A percentile compares a stretch with the other conserved stretches of the same genome.
Evolutionary conservation across 768 basidiomycete genomes (phyloP).

Genomic region (Lentinula raphanica): DNA sequence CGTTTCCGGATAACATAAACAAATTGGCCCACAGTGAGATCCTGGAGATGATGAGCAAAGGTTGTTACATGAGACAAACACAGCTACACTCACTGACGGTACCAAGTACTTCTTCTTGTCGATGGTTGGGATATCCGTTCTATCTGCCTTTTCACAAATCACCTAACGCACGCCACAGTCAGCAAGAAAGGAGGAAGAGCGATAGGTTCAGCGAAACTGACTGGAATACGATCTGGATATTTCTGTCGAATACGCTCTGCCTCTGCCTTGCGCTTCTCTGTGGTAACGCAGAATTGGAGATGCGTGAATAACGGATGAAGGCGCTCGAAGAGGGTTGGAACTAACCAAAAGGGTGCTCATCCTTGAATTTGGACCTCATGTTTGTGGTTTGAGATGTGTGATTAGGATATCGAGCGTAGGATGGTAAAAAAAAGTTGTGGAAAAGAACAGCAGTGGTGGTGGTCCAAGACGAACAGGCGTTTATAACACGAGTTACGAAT

Average conservation of each 20-base stretch:
- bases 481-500: background rate
- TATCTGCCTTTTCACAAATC: constrained; percentile 99
- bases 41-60: constrained; percentile 40
- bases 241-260: constrained; percentile 98
- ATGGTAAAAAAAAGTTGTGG: background rate
- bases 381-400: constrained; percentile 11
- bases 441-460: background rate
- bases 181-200: constrained; percentile 2
- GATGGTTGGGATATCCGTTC: constrained; percentile 97
- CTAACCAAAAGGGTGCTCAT: constrained; percentile 97
- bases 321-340: constrained; percentile 20
- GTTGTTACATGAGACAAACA: background rate
- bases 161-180: constrained; percentile 49
- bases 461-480: background rate
- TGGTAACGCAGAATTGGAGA: constrained; percentile 7
- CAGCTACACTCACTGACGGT: constrained; percentile 66
- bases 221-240: constrained; percentile 97
- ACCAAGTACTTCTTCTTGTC: constrained; percentile 99
- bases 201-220: constrained; percentile 39
- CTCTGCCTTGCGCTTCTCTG: constrained; percentile 99
- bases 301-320: constrained; percentile 27
- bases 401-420: background rate
- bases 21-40: constrained; percentile 96
- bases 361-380: constrained; percentile 97
- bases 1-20: constrained; percentile 99